Evolutionary conservation across 257 asterid species (phyloP).

Genomic region (Asclepias syriaca): DNA sequence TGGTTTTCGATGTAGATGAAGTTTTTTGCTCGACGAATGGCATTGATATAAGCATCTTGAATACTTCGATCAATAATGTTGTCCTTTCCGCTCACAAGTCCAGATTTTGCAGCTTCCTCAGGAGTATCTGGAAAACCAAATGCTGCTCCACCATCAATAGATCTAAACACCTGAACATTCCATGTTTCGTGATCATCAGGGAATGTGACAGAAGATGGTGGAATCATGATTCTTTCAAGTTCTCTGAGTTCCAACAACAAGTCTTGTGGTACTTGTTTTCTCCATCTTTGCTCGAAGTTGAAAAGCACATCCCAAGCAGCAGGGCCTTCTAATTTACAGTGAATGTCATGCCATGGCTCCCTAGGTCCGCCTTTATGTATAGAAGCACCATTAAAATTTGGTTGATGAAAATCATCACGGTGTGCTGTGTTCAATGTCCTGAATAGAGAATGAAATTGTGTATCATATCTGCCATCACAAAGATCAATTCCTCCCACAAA

Average conservation of each 20-base stretch:
- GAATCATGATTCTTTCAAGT: conserved; percentile 34
- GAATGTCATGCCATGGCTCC: conserved; percentile 83
- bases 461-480: conserved; percentile 65
- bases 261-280: conserved; percentile 47
- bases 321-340: conserved; percentile 55
- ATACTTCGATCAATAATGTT: conserved; percentile 65
- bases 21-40: conserved; percentile 57
- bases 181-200: conserved; percentile 63
- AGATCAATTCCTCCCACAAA: conserved; percentile 72
- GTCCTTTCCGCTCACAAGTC: conserved; percentile 66
- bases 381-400: conserved; percentile 39
- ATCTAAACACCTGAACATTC: conserved; percentile 68
- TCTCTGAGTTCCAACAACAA: conserved; percentile 41
- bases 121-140: conserved; percentile 67
- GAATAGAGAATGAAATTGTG: conserved; percentile 62
- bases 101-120: conserved; percentile 53
- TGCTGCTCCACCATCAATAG: conserved; percentile 82
- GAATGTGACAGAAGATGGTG: conserved; percentile 47
- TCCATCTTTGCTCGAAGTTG: conserved; percentile 76
- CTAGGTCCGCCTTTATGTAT: conserved; percentile 61
- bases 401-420: conserved; percentile 60
- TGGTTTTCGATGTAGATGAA: conserved; percentile 71
- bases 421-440: conserved; percentile 51
- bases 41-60: conserved; percentile 68
- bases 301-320: conserved; percentile 67